phyloP scores from a whole-genome alignment of 768 basidiomycete species.

The Stropharia rugosoannulata region DNA sequence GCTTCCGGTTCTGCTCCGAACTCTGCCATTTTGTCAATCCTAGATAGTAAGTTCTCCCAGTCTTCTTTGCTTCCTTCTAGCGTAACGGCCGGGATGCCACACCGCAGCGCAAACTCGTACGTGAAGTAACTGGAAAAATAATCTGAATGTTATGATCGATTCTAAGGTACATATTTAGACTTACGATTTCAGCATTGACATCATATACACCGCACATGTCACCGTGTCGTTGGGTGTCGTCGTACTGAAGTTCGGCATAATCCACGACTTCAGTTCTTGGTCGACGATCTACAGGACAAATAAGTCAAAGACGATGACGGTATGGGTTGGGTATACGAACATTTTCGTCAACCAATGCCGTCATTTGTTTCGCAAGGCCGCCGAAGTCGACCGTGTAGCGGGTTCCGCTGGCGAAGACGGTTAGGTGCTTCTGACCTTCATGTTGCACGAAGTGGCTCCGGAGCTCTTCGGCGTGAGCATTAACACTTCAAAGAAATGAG shows the following conservation, averaged over 20 bases:
- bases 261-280: conserved; percentile 16
- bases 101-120: conserved; percentile 9
- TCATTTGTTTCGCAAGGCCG: conserved; percentile 7
- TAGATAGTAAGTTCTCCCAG: conserved; percentile 20
- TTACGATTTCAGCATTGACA: conserved; percentile 16
- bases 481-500: neutral
- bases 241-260: conserved; percentile 14
- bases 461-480: conserved; percentile 1
- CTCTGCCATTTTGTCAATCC: conserved; percentile 15
- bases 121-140: conserved; percentile 13
- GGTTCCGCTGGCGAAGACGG: neutral
- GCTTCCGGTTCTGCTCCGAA: conserved; percentile 16
- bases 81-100: conserved; percentile 23
- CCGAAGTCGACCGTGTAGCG: conserved; percentile 11
- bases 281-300: conserved; percentile 13
- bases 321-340: neutral
- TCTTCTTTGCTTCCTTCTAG: conserved; percentile 20
- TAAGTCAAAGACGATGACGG: too few relatives aligned
- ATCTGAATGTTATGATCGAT: neutral
- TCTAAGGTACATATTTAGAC: neutral
- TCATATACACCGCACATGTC: conserved; percentile 16
- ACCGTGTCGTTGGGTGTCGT: conserved; percentile 16
- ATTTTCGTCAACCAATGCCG: neutral
- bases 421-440: conserved; percentile 11
- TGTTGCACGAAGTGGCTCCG: conserved; percentile 5